phyloP scores from a whole-genome alignment of 768 basidiomycete genomes.

The Naganishia onofrii region DNA sequence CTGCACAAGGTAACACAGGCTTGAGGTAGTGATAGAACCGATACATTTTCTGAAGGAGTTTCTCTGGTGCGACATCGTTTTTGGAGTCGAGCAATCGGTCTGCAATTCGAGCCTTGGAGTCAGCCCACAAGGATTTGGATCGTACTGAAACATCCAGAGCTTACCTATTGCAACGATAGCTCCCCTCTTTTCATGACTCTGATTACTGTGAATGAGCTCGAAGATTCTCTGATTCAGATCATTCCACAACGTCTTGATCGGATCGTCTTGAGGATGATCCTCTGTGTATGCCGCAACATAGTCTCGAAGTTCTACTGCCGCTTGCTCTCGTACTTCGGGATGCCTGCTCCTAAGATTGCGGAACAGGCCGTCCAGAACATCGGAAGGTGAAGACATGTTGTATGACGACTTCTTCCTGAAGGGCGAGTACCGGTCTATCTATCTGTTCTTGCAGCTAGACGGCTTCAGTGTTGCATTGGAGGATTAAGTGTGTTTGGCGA shows the following conservation, averaged over 20 bases:
- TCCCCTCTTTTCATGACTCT: constrained; percentile 74
- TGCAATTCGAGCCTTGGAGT: neutral
- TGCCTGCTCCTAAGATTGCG: constrained; percentile 30
- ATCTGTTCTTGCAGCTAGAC: neutral
- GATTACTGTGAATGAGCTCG: constrained; percentile 77
- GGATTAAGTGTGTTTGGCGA: neutral
- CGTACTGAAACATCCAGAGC: constrained; percentile 33
- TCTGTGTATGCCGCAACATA: constrained; percentile 35
- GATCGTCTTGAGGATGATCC: constrained; percentile 29
- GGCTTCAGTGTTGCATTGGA: constrained; percentile 13
- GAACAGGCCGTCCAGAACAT: constrained; percentile 63
- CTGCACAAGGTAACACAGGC: constrained; percentile 81
- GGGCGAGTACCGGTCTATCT: neutral
- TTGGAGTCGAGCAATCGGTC: constrained; percentile 65
- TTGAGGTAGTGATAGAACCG: constrained; percentile 62
- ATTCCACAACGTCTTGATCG: constrained; percentile 57
- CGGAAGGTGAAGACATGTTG: constrained; percentile 56
- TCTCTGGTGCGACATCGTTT: constrained; percentile 61
- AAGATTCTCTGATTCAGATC: constrained; percentile 75
- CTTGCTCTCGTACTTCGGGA: constrained; percentile 37
- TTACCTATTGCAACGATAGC: constrained; percentile 83
- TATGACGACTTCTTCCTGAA: neutral
- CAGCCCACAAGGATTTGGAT: neutral
- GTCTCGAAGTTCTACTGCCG: constrained; percentile 39
- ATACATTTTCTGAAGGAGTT: constrained; percentile 28